Conservation (phyloP, 805 yeast genomes). For the Saturnispora diversa region DNA sequence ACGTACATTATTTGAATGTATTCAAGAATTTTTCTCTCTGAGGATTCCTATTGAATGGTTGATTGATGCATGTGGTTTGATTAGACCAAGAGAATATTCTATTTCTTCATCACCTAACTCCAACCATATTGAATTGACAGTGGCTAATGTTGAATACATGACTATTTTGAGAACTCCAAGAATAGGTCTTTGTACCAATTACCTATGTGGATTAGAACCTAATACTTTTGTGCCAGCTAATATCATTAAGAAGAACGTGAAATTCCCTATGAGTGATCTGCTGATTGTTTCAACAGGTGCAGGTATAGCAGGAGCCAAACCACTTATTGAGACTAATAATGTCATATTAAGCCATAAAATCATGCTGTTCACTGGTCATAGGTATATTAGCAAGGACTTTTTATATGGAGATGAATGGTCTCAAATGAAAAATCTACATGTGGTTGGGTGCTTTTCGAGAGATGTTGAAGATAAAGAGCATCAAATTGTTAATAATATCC, state of each 20-base stretch:
- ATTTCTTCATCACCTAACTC: slow-evolving; percentile 50
- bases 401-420: slow-evolving; percentile 54
- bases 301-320: slow-evolving; percentile 89
- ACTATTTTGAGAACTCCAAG: slow-evolving; percentile 73
- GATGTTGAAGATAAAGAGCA: slow-evolving; percentile 39
- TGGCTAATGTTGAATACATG: slow-evolving; percentile 80
- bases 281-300: slow-evolving; percentile 89
- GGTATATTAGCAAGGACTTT: slow-evolving; percentile 58
- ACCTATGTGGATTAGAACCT: slow-evolving; percentile 45
- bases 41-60: slow-evolving; percentile 68
- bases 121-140: slow-evolving; percentile 50
- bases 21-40: slow-evolving; percentile 73
- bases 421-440: slow-evolving; percentile 26
- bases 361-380: slow-evolving; percentile 66
- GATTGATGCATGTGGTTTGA: slow-evolving; percentile 67
- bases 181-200: slow-evolving; percentile 74
- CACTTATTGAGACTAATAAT: slow-evolving; percentile 41
- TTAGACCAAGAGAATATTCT: slow-evolving; percentile 78
- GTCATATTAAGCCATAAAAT: slow-evolving; percentile 26
- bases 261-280: slow-evolving; percentile 28
- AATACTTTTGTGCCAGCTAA: slow-evolving; percentile 49
- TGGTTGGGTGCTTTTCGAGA: slow-evolving; percentile 36
- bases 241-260: slow-evolving; percentile 39
- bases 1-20: slow-evolving; percentile 74
- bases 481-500: slow-evolving; percentile 22